Percentiles rank a stretch among this genome's conserved stretches.
phyloP scores from a whole-genome alignment of 2,329 filamentous ascomycete genomes.

The Amauroascus verrucosus region DNA sequence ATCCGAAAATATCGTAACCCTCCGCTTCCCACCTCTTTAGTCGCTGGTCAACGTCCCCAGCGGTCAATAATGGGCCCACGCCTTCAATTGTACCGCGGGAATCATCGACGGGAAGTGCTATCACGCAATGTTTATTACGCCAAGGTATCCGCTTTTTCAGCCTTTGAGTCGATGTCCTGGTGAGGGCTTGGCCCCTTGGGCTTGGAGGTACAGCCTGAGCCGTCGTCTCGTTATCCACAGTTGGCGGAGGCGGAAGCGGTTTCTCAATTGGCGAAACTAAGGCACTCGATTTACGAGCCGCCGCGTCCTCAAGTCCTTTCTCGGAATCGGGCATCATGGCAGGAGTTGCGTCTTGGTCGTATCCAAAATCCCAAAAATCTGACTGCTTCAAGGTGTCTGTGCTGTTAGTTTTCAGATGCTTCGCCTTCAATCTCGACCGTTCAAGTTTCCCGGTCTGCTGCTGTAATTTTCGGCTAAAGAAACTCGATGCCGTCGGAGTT shows the following conservation, averaged over 20 bases:
- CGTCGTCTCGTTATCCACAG: background rate
- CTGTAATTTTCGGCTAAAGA: constrained; percentile 12
- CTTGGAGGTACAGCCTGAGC: constrained; percentile 15
- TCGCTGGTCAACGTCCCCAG: constrained; percentile 30
- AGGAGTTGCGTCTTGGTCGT: constrained; percentile 31
- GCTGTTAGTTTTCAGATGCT: constrained; percentile 30
- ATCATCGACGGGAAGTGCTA: constrained; percentile 58
- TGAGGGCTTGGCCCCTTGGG: constrained; percentile 13
- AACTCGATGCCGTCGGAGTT: constrained; percentile 27
- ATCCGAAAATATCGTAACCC: constrained; percentile 37
- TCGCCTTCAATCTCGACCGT: constrained; percentile 22
- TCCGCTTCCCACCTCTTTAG: constrained; percentile 35
- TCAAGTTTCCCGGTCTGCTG: constrained; percentile 17
- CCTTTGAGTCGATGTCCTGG: constrained; percentile 22
- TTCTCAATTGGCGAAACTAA: constrained; percentile 13
- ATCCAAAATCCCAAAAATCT: constrained; percentile 38
- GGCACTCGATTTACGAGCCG: constrained; percentile 2
- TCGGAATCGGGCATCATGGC: constrained; percentile 28
- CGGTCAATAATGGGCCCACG: constrained; percentile 30
- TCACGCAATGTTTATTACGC: constrained; percentile 64
- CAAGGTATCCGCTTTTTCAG: constrained; percentile 63
- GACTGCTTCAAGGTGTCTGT: constrained; percentile 36
- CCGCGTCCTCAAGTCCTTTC: constrained; percentile 13
- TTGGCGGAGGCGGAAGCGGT: constrained; percentile 15
- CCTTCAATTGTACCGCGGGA: constrained; percentile 46